Evolutionary conservation across 164 flowering plant genomes (phyloP).

Genomic region (Nymphaea thermarum): DNA sequence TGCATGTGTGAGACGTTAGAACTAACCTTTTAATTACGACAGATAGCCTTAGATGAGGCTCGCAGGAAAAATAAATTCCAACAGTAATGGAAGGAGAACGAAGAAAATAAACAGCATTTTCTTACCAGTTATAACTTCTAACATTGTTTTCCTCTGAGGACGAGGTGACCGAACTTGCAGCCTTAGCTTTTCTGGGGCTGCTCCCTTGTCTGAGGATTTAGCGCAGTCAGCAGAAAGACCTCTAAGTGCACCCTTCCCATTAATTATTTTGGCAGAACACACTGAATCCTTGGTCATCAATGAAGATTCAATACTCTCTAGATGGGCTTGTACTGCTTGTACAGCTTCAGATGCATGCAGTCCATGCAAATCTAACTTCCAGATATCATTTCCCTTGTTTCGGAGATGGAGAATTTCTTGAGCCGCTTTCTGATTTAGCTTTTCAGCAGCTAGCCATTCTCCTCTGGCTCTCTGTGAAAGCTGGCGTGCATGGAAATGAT

Average conservation of each 20-base stretch:
- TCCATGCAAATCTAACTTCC: constrained; percentile 95
- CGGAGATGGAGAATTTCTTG: constrained; percentile 46
- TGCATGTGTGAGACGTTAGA: background rate
- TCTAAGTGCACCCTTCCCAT: constrained; percentile 6
- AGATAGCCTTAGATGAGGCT: background rate
- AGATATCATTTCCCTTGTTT: constrained; percentile 42
- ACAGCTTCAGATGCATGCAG: constrained; percentile 90
- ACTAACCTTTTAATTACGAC: background rate
- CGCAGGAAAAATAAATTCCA: background rate
- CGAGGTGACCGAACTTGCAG: constrained; percentile 6
- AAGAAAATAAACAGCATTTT: background rate
- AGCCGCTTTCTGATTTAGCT: constrained; percentile 65
- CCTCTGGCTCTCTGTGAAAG: constrained; percentile 53
- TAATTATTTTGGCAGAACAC: constrained; percentile 16
- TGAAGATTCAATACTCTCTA: constrained; percentile 45
- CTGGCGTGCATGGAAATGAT: constrained; percentile 58
- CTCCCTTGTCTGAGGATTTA: constrained; percentile 10
- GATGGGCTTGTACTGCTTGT: constrained; percentile 45
- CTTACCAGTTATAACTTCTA: constrained; percentile 85
- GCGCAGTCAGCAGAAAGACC: constrained; percentile 19
- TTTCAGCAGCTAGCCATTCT: constrained; percentile 54
- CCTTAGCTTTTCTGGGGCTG: constrained; percentile 14
- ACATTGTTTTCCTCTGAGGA: constrained; percentile 25
- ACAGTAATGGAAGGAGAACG: background rate
- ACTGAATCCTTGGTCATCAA: constrained; percentile 11